phyloP scores from a whole-genome alignment of 148 eudicot species.

The Bassia scoparia region DNA sequence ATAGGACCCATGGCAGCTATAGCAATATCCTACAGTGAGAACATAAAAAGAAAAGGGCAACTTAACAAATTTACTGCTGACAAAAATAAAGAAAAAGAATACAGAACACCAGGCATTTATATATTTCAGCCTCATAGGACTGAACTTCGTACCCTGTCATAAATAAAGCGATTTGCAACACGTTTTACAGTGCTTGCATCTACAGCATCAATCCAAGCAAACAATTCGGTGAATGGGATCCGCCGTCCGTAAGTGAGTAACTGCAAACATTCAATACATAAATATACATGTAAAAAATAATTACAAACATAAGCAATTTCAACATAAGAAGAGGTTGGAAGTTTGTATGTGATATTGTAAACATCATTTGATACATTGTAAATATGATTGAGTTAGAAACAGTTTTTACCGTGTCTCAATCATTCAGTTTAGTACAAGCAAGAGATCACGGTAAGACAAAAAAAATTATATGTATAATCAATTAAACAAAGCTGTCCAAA shows the following conservation, averaged over 20 bases:
- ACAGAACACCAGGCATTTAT: neutral
- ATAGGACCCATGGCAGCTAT: slow-evolving; percentile 78
- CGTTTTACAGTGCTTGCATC: slow-evolving; percentile 80
- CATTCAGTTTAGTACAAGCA: no score
- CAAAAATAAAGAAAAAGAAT: neutral
- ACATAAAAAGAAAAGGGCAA: neutral
- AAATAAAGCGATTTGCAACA: slow-evolving; percentile 79
- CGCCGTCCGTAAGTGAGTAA: slow-evolving; percentile 90
- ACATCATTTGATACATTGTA: no score
- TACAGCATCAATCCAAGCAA: slow-evolving; percentile 92
- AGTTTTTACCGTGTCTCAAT: no score
- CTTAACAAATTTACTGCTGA: neutral
- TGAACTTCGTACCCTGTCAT: slow-evolving; percentile 54
- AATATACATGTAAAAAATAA: no score
- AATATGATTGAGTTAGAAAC: no score
- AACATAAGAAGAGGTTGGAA: no score
- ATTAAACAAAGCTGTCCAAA: no score
- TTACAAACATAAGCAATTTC: no score
- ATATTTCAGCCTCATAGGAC: neutral
- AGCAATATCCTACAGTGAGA: slow-evolving; percentile 57
- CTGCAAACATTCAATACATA: no score
- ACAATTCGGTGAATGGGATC: slow-evolving; percentile 73
- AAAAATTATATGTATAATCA: no score
- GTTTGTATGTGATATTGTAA: no score
- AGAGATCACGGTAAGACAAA: no score